Evolutionary conservation across 2,329 filamentous ascomycete species (phyloP).

Genomic region (Colletotrichum orchidophilum): DNA sequence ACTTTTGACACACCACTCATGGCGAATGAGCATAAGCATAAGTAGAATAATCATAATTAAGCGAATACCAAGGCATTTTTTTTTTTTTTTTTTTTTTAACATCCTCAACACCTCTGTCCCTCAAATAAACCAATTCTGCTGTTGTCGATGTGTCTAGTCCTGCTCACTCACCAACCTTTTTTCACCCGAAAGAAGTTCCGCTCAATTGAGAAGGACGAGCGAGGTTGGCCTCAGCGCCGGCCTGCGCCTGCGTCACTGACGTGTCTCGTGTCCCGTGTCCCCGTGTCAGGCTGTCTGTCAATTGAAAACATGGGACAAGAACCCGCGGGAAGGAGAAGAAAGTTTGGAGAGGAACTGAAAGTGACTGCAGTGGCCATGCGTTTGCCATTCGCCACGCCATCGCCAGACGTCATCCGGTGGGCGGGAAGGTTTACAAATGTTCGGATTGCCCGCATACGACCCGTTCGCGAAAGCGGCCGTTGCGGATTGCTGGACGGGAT

Average conservation of each 20-base stretch:
- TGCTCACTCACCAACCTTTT: too few relatives aligned
- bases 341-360: not conserved
- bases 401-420: not conserved
- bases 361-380: not conserved
- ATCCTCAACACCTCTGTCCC: not conserved
- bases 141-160: too few relatives aligned
- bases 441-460: not conserved
- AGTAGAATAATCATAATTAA: slow-evolving; percentile 5
- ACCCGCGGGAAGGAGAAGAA: too few relatives aligned
- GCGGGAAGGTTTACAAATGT: not conserved
- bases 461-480: too few relatives aligned
- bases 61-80: not conserved
- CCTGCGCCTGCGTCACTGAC: not conserved
- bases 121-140: too few relatives aligned
- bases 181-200: too few relatives aligned
- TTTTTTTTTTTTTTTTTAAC: not conserved
- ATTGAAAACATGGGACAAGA: not conserved
- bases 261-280: not conserved
- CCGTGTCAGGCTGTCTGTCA: too few relatives aligned
- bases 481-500: too few relatives aligned
- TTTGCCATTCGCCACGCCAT: not conserved
- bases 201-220: not conserved
- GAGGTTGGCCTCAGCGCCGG: not conserved
- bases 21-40: slow-evolving; percentile 5
- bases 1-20: not conserved